Base-by-base conservation (phyloP, 2,329 filamentous ascomycete species). In the Pseudocercospora musae region DNA sequence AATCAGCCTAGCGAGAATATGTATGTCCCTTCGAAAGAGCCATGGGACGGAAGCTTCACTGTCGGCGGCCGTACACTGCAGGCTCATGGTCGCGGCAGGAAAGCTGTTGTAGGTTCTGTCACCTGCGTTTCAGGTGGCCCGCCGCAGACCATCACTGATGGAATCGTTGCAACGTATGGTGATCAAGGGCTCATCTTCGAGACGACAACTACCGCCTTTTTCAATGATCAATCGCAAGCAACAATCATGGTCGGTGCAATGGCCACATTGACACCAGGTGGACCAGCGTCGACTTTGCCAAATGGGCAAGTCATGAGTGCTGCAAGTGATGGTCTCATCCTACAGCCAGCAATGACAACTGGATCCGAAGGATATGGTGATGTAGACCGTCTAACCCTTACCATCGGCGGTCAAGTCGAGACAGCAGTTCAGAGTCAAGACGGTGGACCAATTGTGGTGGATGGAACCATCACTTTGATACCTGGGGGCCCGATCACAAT, bases 301-400 rank as follows among this genome's bases (percentile, higher is more conserved):
- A 53, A 64, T 33, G 66, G 68, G 10, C 20, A 65, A 9, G 49
- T 64, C 7, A 37, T 70, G 44, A 70, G 66, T 40, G 62, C 63
- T 44, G 62, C 60, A 9, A 62, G 46, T 11, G 25, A 63, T 40
- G 61, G 58, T 20, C 21, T 60, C n/a, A 20, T 63, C 27, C n/a
- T 63, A 6, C 50, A 25, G 23, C 46, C 29, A 31, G 18, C 20
- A 21, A 52, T 21, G 20, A 46, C 52, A 9, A 57, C 33, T 13
- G 18, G 49, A 31, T 54, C 55, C 8, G 37, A 11, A 29, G 25
- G 8, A 27, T 42, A 31, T 27, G 58, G 53, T 5, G 52, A 55
- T 18, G 21, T 29, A 10, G 58, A 64, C 13, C 64, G 33, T 2
- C 54, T 58, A 2, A 62, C 61, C 8, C 48, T 66, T 5, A 66